These are phyloP conservation scores for Agaricus blazei DNA, from an alignment of 768 basidiomycete genomes.

Conservation along the genomic window DNA sequence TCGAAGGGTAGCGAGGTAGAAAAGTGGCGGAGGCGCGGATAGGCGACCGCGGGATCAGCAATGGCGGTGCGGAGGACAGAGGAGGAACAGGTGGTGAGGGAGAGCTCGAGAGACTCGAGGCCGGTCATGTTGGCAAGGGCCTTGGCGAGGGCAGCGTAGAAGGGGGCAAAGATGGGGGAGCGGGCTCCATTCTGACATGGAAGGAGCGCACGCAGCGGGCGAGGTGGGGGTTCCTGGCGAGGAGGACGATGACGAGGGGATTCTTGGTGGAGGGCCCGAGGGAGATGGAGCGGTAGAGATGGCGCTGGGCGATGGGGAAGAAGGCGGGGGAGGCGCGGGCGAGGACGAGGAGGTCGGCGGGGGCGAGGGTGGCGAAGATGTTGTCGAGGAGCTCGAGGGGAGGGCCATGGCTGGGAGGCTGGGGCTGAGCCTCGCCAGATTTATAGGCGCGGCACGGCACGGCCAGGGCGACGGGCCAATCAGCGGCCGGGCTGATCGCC, in stretches of 20 bases:
- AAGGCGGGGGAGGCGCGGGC: constrained; percentile 38
- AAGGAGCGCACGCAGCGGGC: constrained; percentile 61
- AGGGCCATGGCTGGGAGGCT: constrained; percentile 24
- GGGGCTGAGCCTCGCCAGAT: neutral
- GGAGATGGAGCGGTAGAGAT: constrained; percentile 57
- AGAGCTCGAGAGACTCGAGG: constrained; percentile 52
- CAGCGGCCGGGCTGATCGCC: constrained; percentile 31
- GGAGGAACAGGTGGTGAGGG: constrained; percentile 38
- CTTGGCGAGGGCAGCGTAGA: constrained; percentile 41
- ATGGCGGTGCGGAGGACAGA: constrained; percentile 42
- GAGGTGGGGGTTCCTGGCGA: constrained; percentile 51
- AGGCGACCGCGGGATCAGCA: constrained; percentile 21
- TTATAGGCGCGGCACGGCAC: constrained; percentile 9
- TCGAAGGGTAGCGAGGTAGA: constrained; percentile 61
- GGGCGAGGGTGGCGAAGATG: constrained; percentile 29
- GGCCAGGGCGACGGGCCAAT: constrained; percentile 21
- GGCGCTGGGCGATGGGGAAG: constrained; percentile 47
- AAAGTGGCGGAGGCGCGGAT: constrained; percentile 49
- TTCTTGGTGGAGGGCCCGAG: constrained; percentile 40
- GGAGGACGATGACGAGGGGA: constrained; percentile 45
- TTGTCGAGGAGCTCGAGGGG: constrained; percentile 57
- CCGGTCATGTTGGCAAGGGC: constrained; percentile 61
- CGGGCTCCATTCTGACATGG: constrained; percentile 44
- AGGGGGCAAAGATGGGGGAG: constrained; percentile 35
- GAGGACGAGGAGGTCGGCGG: constrained; percentile 42